Evolutionary conservation across 345 rosid genomes (phyloP), one percentile per base, ranked within the genome.

Genomic region (Syzygium aqueum): DNA sequence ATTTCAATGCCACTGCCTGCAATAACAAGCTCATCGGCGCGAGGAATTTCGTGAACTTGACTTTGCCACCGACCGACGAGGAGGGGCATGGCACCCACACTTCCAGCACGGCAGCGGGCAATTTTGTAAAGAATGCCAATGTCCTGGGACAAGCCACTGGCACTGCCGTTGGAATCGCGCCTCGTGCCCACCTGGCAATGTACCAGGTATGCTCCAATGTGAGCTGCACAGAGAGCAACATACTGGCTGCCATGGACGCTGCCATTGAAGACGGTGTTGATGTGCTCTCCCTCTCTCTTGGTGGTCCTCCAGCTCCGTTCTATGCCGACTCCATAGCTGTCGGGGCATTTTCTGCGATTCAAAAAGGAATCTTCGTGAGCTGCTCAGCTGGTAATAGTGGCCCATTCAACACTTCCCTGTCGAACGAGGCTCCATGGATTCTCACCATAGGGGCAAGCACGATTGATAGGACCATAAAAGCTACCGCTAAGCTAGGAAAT

Each of bases 381-480:
- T 91, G 92, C 82, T 91, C 93, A 49, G 91, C 94, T 2, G 93
- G 94, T 25, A 92, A 92, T 50, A 56, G 73, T 11, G 93, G 94
- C 7, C 94, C 93, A 0, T 73, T n/a, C 53, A 73, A 91, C 5
- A 80, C 56, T 30, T 90, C 93, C 15, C 89, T 91, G n/a, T 88
- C 89, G 14, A 92, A 92, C 51, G 88, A 90, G 67, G 94, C 94
- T 15, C 94, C 93, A 40, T 91, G 94, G 94, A 90, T 91, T 49
- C 59, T 92, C 27, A 91, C 91, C 2, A 89, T 91, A 25, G 94
- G 93, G 5, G 93, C 94, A 51, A 91, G 93, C 51, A 91, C 90
- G 9, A 87, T 90, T 77, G 94, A 92, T 53, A 86, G 94, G 85
- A 91, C 90, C 73, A 87, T 92, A 21, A 89, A 90, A 6, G 92